Base-by-base conservation (phyloP, 352 stramenopile genomes). In the Globisporangium nagaii region DNA sequence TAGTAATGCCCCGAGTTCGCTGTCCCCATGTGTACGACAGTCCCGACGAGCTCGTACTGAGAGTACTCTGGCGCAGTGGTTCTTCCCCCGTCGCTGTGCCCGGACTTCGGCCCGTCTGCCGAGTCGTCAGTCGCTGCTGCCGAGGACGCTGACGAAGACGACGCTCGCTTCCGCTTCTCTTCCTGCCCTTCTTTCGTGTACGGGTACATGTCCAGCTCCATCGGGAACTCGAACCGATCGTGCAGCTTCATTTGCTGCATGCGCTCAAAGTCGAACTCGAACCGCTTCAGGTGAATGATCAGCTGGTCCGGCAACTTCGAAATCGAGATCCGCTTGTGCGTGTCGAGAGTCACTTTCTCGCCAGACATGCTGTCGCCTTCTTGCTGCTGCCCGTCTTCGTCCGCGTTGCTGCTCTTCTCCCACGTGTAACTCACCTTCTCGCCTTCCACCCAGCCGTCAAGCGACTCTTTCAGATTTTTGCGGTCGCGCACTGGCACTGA, bases 241-340 rank as follows among this genome's bases (percentile, higher is more conserved):
- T 98, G 96, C 1, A 98, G 80, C 54, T 98, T 98, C 39, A 83
- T 90, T 64, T 96, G 88, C 42, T 96, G 85, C 84, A 98, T 96
- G 12, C 84, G 93, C 52, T 97, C 90, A 35, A 97, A 96, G 64
- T 98, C 90, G 59, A 98, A 98, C 55, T 98, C 91, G 42, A 98
- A 98, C 0, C 93, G 82, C 70, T 98, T 98, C 11, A 98, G 56
- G 54, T 98, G 94, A 49, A 98, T 90, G 32, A 98, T 90, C 25
- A 98, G 65, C 47, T 94, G 82, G 22, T 86, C 71, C 6, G 93
- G 93, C 17, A 98, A 71, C 49, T 89, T 87, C 2, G 81, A 76
- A 57, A 97, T 96, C 0, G 79, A 96, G 44, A 95, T 92, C 25
- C 86, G 73, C 59, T 97, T 97, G 62, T 90, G 75, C 0, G 90